Conservation (phyloP, 2,329 filamentous ascomycete species). For the Cladophialophora exuberans region DNA sequence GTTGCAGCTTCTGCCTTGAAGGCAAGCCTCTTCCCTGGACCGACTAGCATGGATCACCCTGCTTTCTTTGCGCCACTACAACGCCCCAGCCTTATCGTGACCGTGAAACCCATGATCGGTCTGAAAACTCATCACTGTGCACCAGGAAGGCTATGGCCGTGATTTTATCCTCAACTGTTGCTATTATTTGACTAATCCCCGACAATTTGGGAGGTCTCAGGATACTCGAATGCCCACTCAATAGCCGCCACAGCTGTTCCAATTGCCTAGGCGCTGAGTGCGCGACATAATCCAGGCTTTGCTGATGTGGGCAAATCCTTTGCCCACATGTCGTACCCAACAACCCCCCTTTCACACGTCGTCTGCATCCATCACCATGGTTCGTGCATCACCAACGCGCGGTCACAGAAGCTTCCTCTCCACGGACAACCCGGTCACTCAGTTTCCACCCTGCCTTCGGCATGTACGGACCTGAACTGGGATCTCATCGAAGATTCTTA, state of each 20-base stretch:
- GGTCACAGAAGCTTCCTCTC: not conserved
- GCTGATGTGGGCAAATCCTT: not conserved
- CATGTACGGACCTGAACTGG: slow-evolving; percentile 1
- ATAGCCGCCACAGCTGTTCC: too few species aligned
- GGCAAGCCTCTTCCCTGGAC: not conserved
- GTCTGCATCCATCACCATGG: slow-evolving; percentile 5
- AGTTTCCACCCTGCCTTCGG: slow-evolving; percentile 9
- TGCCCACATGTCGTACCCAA: not conserved
- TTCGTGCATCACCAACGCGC: slow-evolving; percentile 1
- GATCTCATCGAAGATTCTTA: slow-evolving; percentile 15
- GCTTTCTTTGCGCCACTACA: not conserved
- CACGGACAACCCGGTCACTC: not conserved
- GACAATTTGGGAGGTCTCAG: too few species aligned
- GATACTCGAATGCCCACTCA: not conserved
- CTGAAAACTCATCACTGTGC: slow-evolving; percentile 2
- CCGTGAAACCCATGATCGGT: not conserved
- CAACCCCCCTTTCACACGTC: not conserved
- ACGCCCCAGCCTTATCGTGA: slow-evolving; percentile 8
- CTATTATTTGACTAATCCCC: not conserved
- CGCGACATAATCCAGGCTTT: not conserved
- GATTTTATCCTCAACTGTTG: not conserved
- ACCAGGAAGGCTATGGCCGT: slow-evolving; percentile 3
- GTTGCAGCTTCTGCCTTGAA: not conserved
- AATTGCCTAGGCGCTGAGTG: not conserved
- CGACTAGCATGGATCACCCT: not conserved